Evolutionary conservation across 208 protist species (phyloP).

Genomic region (Leishmania mexicana): DNA sequence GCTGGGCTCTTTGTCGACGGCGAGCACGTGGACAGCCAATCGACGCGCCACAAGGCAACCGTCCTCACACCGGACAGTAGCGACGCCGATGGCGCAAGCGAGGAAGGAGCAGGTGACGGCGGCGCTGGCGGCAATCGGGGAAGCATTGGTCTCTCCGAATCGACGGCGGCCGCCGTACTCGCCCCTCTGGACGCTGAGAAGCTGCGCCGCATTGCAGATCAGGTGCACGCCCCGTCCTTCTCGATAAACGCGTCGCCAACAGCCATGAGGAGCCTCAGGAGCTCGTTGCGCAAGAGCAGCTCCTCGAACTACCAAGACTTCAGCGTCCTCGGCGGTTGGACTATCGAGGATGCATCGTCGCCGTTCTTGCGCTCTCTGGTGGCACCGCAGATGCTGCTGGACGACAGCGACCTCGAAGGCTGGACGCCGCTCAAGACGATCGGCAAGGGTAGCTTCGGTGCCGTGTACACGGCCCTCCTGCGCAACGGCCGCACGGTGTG

Average conservation of each 20-base stretch:
- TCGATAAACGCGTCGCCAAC: slow-evolving; percentile 3
- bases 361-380: slow-evolving; percentile 20
- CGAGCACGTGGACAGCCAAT: slow-evolving; percentile 68
- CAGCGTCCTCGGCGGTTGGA: neutral
- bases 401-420: slow-evolving; percentile 65
- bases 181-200: slow-evolving; percentile 51
- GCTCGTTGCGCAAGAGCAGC: neutral
- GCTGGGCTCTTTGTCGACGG: slow-evolving; percentile 74
- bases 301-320: neutral
- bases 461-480: slow-evolving; percentile 80
- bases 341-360: slow-evolving; percentile 1
- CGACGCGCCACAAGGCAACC: slow-evolving; percentile 47
- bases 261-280: neutral
- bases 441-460: slow-evolving; percentile 88
- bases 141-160: slow-evolving; percentile 21
- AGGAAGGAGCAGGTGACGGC: neutral
- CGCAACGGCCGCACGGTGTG: slow-evolving; percentile 75
- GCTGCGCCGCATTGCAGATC: slow-evolving; percentile 43
- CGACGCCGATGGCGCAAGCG: neutral
- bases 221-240: slow-evolving; percentile 17
- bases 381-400: slow-evolving; percentile 38
- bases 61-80: slow-evolving; percentile 13
- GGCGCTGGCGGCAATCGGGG: neutral
- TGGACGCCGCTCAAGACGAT: slow-evolving; percentile 78
- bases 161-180: slow-evolving; percentile 31